Conservation (phyloP, 257 asterid genomes). For the Petunia secreta region DNA sequence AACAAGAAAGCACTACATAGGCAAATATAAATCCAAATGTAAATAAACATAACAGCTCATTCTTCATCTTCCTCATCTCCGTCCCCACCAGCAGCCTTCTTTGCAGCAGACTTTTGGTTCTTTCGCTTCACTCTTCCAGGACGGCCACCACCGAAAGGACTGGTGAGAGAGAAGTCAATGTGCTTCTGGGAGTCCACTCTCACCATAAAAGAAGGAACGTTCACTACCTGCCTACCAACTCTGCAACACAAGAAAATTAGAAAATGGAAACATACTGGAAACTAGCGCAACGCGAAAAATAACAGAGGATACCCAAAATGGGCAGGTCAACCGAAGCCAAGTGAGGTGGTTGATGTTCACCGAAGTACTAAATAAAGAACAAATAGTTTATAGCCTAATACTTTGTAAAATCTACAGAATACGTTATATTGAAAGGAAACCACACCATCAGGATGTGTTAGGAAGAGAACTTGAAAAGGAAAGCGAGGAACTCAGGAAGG, state of each 20-base stretch:
- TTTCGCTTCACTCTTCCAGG: constrained; percentile 68
- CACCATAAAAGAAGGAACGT: constrained; percentile 68
- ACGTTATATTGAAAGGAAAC: background rate
- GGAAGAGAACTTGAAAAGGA: too few relatives aligned
- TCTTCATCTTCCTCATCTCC: constrained; percentile 63
- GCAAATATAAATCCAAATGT: background rate
- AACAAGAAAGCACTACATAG: background rate
- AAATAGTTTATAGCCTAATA: background rate
- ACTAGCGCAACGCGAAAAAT: background rate
- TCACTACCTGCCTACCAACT: constrained; percentile 75
- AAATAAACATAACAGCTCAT: background rate
- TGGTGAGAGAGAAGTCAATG: constrained; percentile 70
- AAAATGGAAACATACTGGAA: background rate
- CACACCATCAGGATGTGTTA: background rate
- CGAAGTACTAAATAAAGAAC: background rate
- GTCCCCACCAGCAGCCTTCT: constrained; percentile 73
- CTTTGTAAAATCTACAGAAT: background rate
- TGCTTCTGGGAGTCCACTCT: constrained; percentile 71
- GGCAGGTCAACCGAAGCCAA: background rate
- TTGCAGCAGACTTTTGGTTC: constrained; percentile 64
- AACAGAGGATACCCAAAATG: background rate
- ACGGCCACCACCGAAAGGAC: constrained; percentile 74
- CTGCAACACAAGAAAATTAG: constrained; percentile 33
- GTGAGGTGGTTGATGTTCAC: background rate
- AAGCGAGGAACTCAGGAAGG: too few relatives aligned